Evolutionary conservation across 1,284 basidiomycete genomes (phyloP).

Genomic region (Cryptococcus sp.): DNA sequence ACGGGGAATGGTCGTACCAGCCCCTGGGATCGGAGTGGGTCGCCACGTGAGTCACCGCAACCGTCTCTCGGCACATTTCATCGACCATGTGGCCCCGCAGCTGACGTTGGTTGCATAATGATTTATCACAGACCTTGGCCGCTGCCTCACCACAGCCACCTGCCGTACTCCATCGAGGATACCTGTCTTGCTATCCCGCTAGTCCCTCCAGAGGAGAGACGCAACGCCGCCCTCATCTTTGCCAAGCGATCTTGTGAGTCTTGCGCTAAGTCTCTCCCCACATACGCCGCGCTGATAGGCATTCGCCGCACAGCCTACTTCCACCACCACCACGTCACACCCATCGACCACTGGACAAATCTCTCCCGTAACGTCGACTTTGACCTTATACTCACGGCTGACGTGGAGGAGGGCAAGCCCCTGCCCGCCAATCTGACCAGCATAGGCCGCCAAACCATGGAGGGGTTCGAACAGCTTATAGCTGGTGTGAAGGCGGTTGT

Average conservation of each 20-base stretch:
- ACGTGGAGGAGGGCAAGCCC: slow-evolving; percentile 7
- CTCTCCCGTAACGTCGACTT: slow-evolving; percentile 7
- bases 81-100: neutral
- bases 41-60: slow-evolving; percentile 24
- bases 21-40: slow-evolving; percentile 44
- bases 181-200: slow-evolving; percentile 30
- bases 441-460: slow-evolving; percentile 7
- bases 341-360: slow-evolving; percentile 10
- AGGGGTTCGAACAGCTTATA: slow-evolving; percentile 16
- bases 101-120: neutral
- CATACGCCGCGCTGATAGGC: neutral
- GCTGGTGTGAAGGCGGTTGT: slow-evolving; percentile 17
- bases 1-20: slow-evolving; percentile 41
- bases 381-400: slow-evolving; percentile 15
- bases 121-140: slow-evolving; percentile 29
- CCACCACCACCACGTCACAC: slow-evolving; percentile 1
- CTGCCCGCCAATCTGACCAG: slow-evolving; percentile 16
- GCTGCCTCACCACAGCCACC: slow-evolving; percentile 32
- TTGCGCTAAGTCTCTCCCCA: neutral
- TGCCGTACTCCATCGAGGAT: slow-evolving; percentile 44
- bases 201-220: slow-evolving; percentile 8
- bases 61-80: neutral
- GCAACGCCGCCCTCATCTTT: slow-evolving; percentile 17
- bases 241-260: slow-evolving; percentile 20
- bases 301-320: neutral